Evolutionary conservation across 2,329 filamentous ascomycete genomes (phyloP), one percentile per base, ranked within the genome.

Genomic region (Diaporthe nobilis): DNA sequence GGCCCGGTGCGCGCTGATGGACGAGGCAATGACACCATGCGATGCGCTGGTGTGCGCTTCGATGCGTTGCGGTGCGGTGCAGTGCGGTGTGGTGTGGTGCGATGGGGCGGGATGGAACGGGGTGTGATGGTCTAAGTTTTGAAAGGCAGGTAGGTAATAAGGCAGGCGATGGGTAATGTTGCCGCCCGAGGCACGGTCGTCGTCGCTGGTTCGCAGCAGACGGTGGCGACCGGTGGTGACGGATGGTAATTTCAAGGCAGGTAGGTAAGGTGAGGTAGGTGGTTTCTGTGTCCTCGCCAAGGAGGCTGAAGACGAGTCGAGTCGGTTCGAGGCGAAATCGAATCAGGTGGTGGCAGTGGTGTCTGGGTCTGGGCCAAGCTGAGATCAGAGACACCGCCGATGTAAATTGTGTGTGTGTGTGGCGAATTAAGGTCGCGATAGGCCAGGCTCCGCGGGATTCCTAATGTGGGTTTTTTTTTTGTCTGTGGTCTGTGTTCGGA

Each of bases 311-410:
- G 65, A 42, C 65, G 65, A 67, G 65, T 55, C 65, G 65, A 67
- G 44, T 51, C 44, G 63, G 49, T 34, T 70, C 65, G 65, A 70
- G 65, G 65, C 65, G 34, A 55, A 72, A 39, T 73, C 44, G 71
- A 55, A 51, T 73, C 47, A 65, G 71, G 47, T 65, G 71, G 47
- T 65, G 49, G 61, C 42, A 65, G 61, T 51, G 47, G 65, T 70
- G 47, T 70, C 65, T 55, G 58, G 61, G 47, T 57, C 58, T 73
- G 49, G 51, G 71, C 71, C 65, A 70, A 65, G 71, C 71, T 73
- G 71, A 65, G 58, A 55, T 73, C 71, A 73, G 71, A 73, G 71
- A 73, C 71, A 73, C 60, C 17, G 71, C 28, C 58, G 58, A 65
- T 65, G 71, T 53, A 55, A 65, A 65, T n/a, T 65, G 71, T 34